phyloP scores from a whole-genome alignment of 768 basidiomycete species.

The Pisolithus albus region DNA sequence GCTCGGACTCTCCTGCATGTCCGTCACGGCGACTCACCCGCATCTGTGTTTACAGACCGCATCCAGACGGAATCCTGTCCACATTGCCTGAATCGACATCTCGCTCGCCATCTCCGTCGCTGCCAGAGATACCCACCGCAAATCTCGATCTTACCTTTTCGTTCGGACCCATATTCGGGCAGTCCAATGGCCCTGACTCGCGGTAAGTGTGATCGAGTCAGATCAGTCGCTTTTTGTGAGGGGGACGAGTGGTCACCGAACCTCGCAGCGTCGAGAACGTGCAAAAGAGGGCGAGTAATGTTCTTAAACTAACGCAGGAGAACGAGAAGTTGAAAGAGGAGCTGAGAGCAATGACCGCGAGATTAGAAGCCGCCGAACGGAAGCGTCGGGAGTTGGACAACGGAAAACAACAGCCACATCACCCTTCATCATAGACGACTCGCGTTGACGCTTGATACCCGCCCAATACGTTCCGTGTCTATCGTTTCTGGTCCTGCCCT shows the following conservation, averaged over 20 bases:
- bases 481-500: constrained; percentile 10
- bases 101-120: constrained; percentile 28
- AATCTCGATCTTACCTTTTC: constrained; percentile 41
- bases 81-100: constrained; percentile 11
- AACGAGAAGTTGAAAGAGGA: constrained; percentile 74
- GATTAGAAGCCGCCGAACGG: constrained; percentile 69
- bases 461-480: constrained; percentile 8
- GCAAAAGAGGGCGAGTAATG: constrained; percentile 72
- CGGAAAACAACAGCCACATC: constrained; percentile 25
- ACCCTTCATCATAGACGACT: constrained; percentile 8
- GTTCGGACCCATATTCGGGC: constrained; percentile 37
- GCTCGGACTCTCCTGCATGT: constrained; percentile 7
- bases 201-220: constrained; percentile 40
- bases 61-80: constrained; percentile 11
- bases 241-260: constrained; percentile 29
- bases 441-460: constrained; percentile 22
- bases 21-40: constrained; percentile 15
- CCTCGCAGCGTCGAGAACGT: constrained; percentile 28
- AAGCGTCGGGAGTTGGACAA: constrained; percentile 40
- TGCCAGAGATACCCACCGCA: constrained; percentile 48
- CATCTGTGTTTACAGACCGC: constrained; percentile 13
- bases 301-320: constrained; percentile 70
- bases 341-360: constrained; percentile 66
- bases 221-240: constrained; percentile 13
- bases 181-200: constrained; percentile 15